These are phyloP conservation scores for Exophiala mesophila DNA, from an alignment of 2,329 filamentous ascomycete species.

Conservation along the genomic window DNA sequence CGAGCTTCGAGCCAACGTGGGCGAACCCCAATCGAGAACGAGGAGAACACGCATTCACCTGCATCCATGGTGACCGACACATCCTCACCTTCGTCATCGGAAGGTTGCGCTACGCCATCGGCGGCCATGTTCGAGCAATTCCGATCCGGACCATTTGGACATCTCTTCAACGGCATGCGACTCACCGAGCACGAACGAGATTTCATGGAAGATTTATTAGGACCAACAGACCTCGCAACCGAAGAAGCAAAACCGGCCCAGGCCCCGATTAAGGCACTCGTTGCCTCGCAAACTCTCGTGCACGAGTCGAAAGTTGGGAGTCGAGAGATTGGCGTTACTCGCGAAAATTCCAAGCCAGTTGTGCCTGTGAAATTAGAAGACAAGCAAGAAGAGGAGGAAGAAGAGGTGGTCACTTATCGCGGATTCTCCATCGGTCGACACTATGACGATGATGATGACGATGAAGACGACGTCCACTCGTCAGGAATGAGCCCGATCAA, in stretches of 20 bases:
- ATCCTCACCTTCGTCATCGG: conserved; percentile 8
- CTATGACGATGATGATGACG: not conserved
- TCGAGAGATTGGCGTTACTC: not conserved
- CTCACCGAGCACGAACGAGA: conserved; percentile 20
- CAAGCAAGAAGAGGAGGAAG: not conserved
- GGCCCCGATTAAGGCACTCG: not conserved
- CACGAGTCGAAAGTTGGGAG: not conserved
- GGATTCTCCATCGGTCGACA: not conserved
- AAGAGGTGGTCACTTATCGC: not conserved
- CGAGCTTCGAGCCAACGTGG: not conserved
- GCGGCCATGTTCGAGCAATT: conserved; percentile 12
- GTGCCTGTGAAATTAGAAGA: not conserved
- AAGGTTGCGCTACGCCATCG: conserved; percentile 11
- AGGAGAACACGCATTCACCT: conserved; percentile 15
- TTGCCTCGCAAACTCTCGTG: not conserved
- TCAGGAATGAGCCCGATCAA: conserved; percentile 15
- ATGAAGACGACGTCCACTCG: conserved; percentile 15
- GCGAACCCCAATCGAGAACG: conserved; percentile 1
- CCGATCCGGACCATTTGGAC: conserved; percentile 13
- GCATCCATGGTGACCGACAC: conserved; percentile 14
- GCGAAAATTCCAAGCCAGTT: not conserved
- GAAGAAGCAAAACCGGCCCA: not conserved
- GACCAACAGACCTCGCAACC: not conserved
- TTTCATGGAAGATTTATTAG: conserved; percentile 19
- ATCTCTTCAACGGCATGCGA: conserved; percentile 17